Base-by-base conservation (phyloP, 2,329 filamentous ascomycete genomes). In the Penicillium digitatum region DNA sequence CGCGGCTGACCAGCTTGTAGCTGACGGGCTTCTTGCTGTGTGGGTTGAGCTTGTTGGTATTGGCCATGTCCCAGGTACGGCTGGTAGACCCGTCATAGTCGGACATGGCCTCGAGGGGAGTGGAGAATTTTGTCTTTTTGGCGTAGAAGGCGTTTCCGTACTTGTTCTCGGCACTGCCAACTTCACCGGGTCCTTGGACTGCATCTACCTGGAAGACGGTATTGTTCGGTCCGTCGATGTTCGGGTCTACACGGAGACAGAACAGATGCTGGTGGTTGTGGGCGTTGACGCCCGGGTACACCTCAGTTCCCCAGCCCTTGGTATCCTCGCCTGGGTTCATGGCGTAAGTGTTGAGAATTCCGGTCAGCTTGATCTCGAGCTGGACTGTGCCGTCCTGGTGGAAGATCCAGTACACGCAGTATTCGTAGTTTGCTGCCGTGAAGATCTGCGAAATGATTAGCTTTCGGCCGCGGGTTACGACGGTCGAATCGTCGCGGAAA, bases 221-320 rank as follows among this genome's bases (percentile, higher is more conserved):
- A 72, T 96, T 96, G 60, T 86, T 81, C 1, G 87, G 83, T 0
- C 92, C 92, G 69, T 96, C 92, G 52, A 96, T 83, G 68, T 93
- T 94, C 31, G 91, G 84, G 70, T 96, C 89, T 40, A 96, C 79
- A 39, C 92, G 89, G 40, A 96, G 78, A 69, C 90, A 96, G 82
- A 96, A 96, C 31, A 96, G 81, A 72, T 96, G 92, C 74, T 96
- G 91, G 73, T 96, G 92, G 77, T 96, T 96, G 76, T 96, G 92
- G 0, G 92, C 92, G 67, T 96, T 95, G 68, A 96, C 90, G 38
- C 89, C 87, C 0, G 90, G 89, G 68, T 93, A 94, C 9, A 96
- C 92, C 72, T 95, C 87, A 0, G 91, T 95, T 54, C 92, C 92
- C 89, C 90, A 96, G 56, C 89, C 90, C 29, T 88, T 79, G 9